Evolutionary conservation across 2,329 filamentous ascomycete genomes (phyloP), one percentile per base, ranked within the genome.

Genomic region (Plectosphaerella plurivora): DNA sequence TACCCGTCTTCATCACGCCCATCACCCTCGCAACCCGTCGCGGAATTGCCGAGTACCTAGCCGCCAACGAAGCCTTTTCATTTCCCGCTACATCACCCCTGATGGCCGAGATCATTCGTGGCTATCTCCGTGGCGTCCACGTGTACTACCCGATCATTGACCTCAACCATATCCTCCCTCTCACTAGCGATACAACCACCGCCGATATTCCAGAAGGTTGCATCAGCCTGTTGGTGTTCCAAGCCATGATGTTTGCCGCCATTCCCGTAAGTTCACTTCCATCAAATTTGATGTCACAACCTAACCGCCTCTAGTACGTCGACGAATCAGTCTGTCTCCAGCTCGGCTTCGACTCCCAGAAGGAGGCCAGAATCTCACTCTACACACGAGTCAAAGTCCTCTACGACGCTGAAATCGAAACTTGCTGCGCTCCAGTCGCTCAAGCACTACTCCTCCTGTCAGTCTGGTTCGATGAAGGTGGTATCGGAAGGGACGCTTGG

Each of bases 1-100:
- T 51, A 5, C 49, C 49, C 9, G 35, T n/a, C 22, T 51, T 51
- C 49, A 51, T 51, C 18, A 35, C 22, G 8, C 49, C 49, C 49
- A 45, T 51, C 39, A 25, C 39, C 2, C 33, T 18, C 1, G 28
- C 39, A 4, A 10, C 44, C 14, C 16, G 36, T 20, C 49, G 20
- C 12, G 49, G 25, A 6, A 28, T 42, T 18, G 39, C 42, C 10
- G 39, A 51, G 20, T 51, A 51, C n/a, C 20, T 51, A 5, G 22
- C 39, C n/a, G 49, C 42, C 14, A 51, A 45, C 39, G 49, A 45
- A 18, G 49, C 49, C n/a, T 51, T 51, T 28, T 33, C 37, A 10
- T 51, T 51, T 24, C 49, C 49, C 10, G 20, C n/a, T 10, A 45
- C 20, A 10, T 18, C 20, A 15, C 18, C 49, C 18, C 10, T 41